phyloP scores from a whole-genome alignment of 768 basidiomycete species.

The Naganishia vishniacii region DNA sequence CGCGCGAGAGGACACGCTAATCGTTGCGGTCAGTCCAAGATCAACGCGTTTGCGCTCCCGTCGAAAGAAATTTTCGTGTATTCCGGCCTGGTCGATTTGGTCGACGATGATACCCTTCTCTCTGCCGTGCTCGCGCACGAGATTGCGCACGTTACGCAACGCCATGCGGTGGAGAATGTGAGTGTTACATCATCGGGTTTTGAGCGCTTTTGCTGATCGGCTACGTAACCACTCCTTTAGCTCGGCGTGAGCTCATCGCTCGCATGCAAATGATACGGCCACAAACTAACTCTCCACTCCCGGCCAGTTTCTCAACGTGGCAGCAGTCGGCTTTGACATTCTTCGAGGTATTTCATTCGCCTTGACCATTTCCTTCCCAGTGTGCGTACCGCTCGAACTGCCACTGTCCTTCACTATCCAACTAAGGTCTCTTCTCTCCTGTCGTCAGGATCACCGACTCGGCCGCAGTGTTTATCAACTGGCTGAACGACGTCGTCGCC shows the following conservation, averaged over 20 bases:
- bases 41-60: slow-evolving; percentile 52
- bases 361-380: slow-evolving; percentile 52
- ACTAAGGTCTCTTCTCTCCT: too few relatives aligned
- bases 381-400: slow-evolving; percentile 40
- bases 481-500: slow-evolving; percentile 50
- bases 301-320: slow-evolving; percentile 49
- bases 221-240: too few relatives aligned
- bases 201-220: not conserved
- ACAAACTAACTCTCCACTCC: slow-evolving; percentile 7
- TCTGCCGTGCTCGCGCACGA: slow-evolving; percentile 52
- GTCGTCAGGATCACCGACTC: slow-evolving; percentile 50
- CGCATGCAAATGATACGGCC: too few relatives aligned
- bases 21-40: slow-evolving; percentile 37
- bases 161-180: slow-evolving; percentile 53
- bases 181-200: slow-evolving; percentile 27
- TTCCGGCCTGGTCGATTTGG: slow-evolving; percentile 50
- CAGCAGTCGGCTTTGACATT: slow-evolving; percentile 52
- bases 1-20: not conserved
- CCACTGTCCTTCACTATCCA: too few relatives aligned
- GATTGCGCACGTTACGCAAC: slow-evolving; percentile 50
- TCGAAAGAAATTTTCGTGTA: slow-evolving; percentile 53
- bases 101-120: slow-evolving; percentile 51
- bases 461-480: slow-evolving; percentile 49
- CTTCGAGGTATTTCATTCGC: slow-evolving; percentile 51
- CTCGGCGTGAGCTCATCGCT: slow-evolving; percentile 27